Evolutionary conservation across 1,139 yeast genomes (phyloP), one percentile per base, ranked within the genome.

Genomic region (Candida frijolesensis): DNA sequence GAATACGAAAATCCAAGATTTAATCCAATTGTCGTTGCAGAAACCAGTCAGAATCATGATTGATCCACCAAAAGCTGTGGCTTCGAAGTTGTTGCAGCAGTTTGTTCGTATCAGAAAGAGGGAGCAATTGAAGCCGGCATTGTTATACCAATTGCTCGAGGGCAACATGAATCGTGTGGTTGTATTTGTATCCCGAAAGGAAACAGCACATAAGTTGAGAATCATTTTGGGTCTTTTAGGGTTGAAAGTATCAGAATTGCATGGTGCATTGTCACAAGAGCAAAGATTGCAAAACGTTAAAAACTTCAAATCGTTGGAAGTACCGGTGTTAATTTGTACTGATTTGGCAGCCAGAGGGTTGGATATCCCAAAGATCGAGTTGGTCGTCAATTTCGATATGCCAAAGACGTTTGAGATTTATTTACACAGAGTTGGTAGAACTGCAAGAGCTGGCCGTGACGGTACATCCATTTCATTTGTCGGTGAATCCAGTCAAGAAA

Each of bases 281-380:
- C 99, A 94, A 70, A 92, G 99, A 76, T 76, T 92, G 59, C 81
- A 80, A 56, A 87, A 89, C 61, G 90, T 95, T 38, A 87, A 85
- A 14, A 87, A 84, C 55, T 94, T 94, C 74, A 89, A 89, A 61
- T 84, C 82, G 58, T 76, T 90, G 60, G 82, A 83, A 12, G 96
- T 90, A 29, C 96, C 98, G 2, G 85, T 94, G 12, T 77, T 94
- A 56, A 79, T 94, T 41, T 94, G 98, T 84, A 95, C 99, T 0
- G 99, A 95, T 79, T 82, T 94, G 67, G 99, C 99, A 0, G 94
- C 99, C 29, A 89, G 99, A 82, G 99, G 99, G 79, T 81, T 94
- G 66, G 99, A 94, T 87, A 94, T 94, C 65, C 98, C 98, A 55
- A 92, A 92, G 72, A 91, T 94, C 67, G 98, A 91, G 67, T 85